Conservation (phyloP, 768 basidiomycete genomes). For the Panaeolus cyanescens region DNA sequence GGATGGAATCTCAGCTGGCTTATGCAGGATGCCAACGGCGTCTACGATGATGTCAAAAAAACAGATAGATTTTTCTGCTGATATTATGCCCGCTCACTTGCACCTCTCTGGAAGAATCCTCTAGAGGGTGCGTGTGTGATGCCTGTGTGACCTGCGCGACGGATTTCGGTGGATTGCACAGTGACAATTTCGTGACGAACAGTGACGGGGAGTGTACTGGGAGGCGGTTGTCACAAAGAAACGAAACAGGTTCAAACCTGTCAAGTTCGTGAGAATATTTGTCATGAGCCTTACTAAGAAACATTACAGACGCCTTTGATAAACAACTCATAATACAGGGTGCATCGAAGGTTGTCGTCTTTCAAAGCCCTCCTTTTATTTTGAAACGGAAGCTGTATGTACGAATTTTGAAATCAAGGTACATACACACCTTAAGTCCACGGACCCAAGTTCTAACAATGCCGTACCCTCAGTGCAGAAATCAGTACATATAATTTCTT, state of each 20-base stretch:
- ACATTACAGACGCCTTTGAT: neutral
- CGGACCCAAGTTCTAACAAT: neutral
- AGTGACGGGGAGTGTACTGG: constrained; percentile 42
- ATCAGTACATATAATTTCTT: neutral
- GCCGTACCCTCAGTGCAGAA: neutral
- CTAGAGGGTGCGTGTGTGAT: constrained; percentile 33
- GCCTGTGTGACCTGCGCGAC: constrained; percentile 46
- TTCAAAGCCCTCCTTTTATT: no score
- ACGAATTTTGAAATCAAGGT: neutral
- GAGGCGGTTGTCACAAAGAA: constrained; percentile 32
- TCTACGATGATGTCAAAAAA: constrained; percentile 5
- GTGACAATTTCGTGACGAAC: constrained; percentile 52
- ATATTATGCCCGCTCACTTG: constrained; percentile 4
- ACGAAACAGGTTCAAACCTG: constrained; percentile 3
- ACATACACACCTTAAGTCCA: neutral
- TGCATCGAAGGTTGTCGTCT: no score
- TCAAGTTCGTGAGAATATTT: neutral
- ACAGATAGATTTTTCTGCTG: constrained; percentile 9
- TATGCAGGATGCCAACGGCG: neutral
- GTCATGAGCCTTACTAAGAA: neutral
- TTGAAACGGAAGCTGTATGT: neutral
- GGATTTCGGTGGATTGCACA: constrained; percentile 32
- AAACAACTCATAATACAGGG: no score
- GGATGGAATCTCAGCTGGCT: neutral
- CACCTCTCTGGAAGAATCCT: constrained; percentile 12